Evolutionary conservation across 768 basidiomycete genomes (phyloP), one percentile per base, ranked within the genome.

Genomic region (Boletus edulis): DNA sequence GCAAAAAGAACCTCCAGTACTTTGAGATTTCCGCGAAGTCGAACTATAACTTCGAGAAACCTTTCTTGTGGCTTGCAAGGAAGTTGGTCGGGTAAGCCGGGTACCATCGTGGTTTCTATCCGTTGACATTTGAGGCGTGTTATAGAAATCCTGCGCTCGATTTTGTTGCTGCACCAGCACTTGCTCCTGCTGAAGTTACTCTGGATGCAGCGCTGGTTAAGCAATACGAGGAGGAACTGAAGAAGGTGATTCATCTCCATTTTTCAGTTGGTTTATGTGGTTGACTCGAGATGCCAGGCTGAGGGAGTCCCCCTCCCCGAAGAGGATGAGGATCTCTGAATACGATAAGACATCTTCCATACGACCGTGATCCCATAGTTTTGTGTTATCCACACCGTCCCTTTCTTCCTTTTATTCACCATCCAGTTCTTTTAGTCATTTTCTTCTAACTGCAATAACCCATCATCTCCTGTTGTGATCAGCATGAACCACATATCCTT

Each of bases 21-120:
- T 99, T 95, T 72, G 97, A 99, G 70, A 98, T 99, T 64, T 98
- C 97, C 0, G 97, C 97, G 51, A 99, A 99, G 77, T 98, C 95
- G 44, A 99, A 99, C 82, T 99, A 98, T 76, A 99, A 99, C 81
- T 98, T 98, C 70, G 97, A 99, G 77, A 98, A 98, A 74, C 97
- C 97, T 47, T 98, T 99, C 92, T 83, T 99, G 60, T 98, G 97
- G 97, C 82, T 98, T 72, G 95, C 93, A 55, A 85, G 94, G 78
- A 99, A 98, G 78, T 82, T 99, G 59, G 95, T 96, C 61, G 96
- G 94, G 93, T 94, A 66, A 58, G 91, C 79, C 7, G 38, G 14
- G 17, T 37, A 13, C 22, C 17, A 34, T 17, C 3, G 7, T 15
- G 9, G 8, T 32, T 41, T 32, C 22, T 22, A 29, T 53, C 3